Conservation (phyloP, 2,329 filamentous ascomycete genomes). For the Fusarium lateritium region DNA sequence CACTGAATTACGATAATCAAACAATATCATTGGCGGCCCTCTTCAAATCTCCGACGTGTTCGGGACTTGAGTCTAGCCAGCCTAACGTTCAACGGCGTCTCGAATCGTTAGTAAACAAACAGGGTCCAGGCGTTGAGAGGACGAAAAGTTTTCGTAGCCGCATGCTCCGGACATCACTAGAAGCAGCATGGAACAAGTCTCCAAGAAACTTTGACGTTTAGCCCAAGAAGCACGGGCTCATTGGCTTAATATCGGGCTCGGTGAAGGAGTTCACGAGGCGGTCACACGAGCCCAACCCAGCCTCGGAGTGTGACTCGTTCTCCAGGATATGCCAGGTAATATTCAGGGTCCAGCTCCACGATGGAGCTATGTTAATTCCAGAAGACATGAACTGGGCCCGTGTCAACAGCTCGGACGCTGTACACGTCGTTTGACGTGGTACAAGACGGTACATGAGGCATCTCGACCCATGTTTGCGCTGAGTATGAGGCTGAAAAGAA, state of each 20-base stretch:
- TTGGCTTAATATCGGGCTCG: conserved; percentile 8
- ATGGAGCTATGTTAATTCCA: conserved; percentile 26
- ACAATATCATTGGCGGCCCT: conserved; percentile 9
- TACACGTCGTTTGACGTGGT: conserved; percentile 25
- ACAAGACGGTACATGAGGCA: conserved; percentile 36
- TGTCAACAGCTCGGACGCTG: conserved; percentile 12
- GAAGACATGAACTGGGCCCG: conserved; percentile 23
- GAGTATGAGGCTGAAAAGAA: conserved; percentile 30
- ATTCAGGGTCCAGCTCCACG: conserved; percentile 19
- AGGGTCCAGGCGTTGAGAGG: conserved; percentile 21
- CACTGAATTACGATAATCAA: not conserved
- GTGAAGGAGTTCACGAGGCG: conserved; percentile 10
- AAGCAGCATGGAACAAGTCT: conserved; percentile 19
- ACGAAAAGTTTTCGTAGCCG: conserved; percentile 7
- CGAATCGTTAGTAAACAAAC: conserved; percentile 6
- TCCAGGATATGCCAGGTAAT: conserved; percentile 35
- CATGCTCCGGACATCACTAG: conserved; percentile 10
- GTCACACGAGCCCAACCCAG: conserved; percentile 12
- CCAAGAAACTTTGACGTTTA: conserved; percentile 8
- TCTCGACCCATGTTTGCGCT: conserved; percentile 9
- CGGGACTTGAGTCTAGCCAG: conserved; percentile 14
- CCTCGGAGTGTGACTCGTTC: conserved; percentile 2
- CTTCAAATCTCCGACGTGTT: conserved; percentile 22
- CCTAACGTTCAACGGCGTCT: conserved; percentile 1
- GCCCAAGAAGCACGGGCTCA: conserved; percentile 27